A percentile compares a stretch with the other conserved stretches of the same genome.
Conservation (phyloP, 257 asterid genomes). For the Haberlea rhodopensis region DNA sequence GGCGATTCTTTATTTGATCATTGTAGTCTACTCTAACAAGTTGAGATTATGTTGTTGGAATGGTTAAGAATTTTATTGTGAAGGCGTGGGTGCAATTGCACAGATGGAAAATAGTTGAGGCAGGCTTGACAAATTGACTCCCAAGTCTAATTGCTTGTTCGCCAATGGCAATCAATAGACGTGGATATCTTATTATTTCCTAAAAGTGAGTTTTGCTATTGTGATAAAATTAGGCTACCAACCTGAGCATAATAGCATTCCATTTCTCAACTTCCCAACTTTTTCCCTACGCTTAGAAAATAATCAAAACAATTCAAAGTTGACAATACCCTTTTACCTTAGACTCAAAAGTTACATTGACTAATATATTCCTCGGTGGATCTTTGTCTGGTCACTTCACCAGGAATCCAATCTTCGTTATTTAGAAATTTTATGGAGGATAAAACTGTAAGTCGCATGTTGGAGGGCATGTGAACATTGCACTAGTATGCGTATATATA, state of each 20-base stretch:
- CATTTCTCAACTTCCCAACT: conserved; percentile 42
- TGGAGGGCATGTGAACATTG: conserved; percentile 56
- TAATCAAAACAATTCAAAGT: background rate
- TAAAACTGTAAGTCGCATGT: conserved; percentile 28
- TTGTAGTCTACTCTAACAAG: too few species aligned
- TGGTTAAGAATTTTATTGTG: too few species aligned
- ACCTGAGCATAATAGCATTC: conserved; percentile 50
- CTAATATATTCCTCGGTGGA: conserved; percentile 11
- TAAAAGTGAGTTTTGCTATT: background rate
- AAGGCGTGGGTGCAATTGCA: background rate
- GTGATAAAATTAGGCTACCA: conserved; percentile 76
- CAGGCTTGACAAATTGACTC: conserved; percentile 45
- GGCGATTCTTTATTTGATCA: too few species aligned
- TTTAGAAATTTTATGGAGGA: too few species aligned
- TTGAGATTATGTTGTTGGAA: too few species aligned
- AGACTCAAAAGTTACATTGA: conserved; percentile 12
- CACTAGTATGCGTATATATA: conserved; percentile 23
- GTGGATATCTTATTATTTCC: conserved; percentile 23
- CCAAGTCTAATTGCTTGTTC: conserved; percentile 30
- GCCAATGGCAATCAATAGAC: conserved; percentile 32
- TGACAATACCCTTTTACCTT: conserved; percentile 27
- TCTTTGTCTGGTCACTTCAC: background rate
- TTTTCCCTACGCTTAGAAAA: conserved; percentile 23
- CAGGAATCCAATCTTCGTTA: conserved; percentile 16
- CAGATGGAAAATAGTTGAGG: conserved; percentile 40